Evolutionary conservation across 1,284 basidiomycete species (phyloP).

Genomic region (Fomitopsis schrenkii): DNA sequence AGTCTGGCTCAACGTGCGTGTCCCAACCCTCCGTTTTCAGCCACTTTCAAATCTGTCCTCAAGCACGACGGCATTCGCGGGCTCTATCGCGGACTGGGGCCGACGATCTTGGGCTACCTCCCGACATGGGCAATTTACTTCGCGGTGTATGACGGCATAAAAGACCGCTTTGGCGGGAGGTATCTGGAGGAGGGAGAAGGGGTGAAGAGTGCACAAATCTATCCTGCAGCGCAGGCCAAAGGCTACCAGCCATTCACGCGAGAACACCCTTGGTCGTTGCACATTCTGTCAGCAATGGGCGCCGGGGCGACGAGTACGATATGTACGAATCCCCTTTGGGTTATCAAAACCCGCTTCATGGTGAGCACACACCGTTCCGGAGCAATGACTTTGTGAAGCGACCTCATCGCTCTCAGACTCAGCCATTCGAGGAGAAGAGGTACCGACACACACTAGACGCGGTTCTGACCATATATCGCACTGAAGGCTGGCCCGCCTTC

Average conservation of each 20-base stretch:
- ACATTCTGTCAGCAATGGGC: slow-evolving; percentile 89
- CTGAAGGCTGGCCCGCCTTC: slow-evolving; percentile 82
- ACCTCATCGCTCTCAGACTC: slow-evolving; percentile 49
- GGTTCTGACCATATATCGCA: slow-evolving; percentile 79
- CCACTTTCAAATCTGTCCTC: slow-evolving; percentile 70
- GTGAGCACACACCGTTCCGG: slow-evolving; percentile 45
- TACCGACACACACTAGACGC: slow-evolving; percentile 90
- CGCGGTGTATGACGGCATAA: slow-evolving; percentile 94
- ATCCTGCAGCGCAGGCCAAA: slow-evolving; percentile 78
- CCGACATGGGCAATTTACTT: slow-evolving; percentile 99
- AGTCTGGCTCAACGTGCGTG: slow-evolving; percentile 22
- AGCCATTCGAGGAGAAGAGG: slow-evolving; percentile 65
- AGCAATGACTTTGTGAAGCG: background rate
- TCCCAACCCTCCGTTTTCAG: slow-evolving; percentile 33
- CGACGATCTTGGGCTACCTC: slow-evolving; percentile 92
- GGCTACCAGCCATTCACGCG: slow-evolving; percentile 74
- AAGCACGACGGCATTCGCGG: slow-evolving; percentile 78
- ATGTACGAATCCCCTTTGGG: slow-evolving; percentile 92
- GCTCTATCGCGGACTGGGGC: slow-evolving; percentile 90
- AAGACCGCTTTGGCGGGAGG: slow-evolving; percentile 71
- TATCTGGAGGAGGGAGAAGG: slow-evolving; percentile 44
- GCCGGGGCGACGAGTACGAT: slow-evolving; percentile 90
- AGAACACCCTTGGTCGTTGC: slow-evolving; percentile 79
- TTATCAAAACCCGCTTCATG: slow-evolving; percentile 98
- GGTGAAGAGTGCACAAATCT: slow-evolving; percentile 39